Evolutionary conservation across 2,329 filamentous ascomycete genomes (phyloP).

Genomic region (Alternaria triticimaculans): DNA sequence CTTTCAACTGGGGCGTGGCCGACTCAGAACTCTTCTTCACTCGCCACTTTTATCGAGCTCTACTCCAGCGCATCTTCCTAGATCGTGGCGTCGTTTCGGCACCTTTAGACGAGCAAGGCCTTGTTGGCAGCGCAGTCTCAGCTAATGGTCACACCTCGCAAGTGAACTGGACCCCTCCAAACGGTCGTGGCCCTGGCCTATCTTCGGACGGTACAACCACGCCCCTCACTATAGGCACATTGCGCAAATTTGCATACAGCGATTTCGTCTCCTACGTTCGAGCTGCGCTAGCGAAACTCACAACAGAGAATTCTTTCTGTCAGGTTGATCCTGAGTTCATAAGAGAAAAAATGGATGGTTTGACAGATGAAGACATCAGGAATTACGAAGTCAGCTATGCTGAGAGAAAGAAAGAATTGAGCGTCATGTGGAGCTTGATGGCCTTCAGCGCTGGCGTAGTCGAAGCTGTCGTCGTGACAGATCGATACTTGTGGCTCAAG

Average conservation of each 20-base stretch:
- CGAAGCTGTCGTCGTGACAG: slow-evolving; percentile 87
- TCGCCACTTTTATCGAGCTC: slow-evolving; percentile 88
- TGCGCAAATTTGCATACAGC: slow-evolving; percentile 79
- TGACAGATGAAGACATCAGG: slow-evolving; percentile 78
- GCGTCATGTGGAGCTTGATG: slow-evolving; percentile 92
- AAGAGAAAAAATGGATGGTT: slow-evolving; percentile 66
- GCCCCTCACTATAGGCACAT: slow-evolving; percentile 84
- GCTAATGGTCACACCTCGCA: slow-evolving; percentile 43
- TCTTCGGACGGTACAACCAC: slow-evolving; percentile 65
- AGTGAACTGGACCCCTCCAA: slow-evolving; percentile 44
- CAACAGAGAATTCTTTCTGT: slow-evolving; percentile 41
- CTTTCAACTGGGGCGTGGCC: slow-evolving; percentile 82
- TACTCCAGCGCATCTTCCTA: slow-evolving; percentile 90
- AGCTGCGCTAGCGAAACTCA: slow-evolving; percentile 79
- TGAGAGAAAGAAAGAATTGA: slow-evolving; percentile 79
- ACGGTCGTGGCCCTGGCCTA: slow-evolving; percentile 58
- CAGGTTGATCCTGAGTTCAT: slow-evolving; percentile 59
- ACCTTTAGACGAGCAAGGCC: slow-evolving; percentile 42
- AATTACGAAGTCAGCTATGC: slow-evolving; percentile 70
- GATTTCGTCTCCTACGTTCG: slow-evolving; percentile 79
- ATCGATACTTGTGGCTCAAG: slow-evolving; percentile 84
- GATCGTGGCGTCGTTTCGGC: slow-evolving; percentile 79
- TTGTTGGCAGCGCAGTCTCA: slow-evolving; percentile 49
- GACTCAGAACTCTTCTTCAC: slow-evolving; percentile 91
- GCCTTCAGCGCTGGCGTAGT: slow-evolving; percentile 90